These are phyloP conservation scores for Xylona heveae DNA, from an alignment of 495 filamentous ascomycete species.

Conservation along the genomic window DNA sequence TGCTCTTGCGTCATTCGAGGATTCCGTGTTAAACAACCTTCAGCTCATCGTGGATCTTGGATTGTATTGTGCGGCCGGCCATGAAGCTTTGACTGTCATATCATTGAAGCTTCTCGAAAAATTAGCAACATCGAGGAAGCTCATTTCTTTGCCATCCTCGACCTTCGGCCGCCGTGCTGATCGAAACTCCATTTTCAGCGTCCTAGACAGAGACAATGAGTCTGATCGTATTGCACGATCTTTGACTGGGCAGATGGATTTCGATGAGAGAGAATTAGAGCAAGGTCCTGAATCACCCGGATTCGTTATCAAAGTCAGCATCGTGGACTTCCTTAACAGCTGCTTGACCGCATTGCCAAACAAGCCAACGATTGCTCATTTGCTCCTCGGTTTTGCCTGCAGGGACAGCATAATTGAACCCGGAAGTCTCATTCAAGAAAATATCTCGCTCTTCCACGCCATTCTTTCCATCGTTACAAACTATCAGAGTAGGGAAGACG, in stretches of 20 bases:
- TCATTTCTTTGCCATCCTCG: constrained; percentile 20
- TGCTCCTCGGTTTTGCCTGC: constrained; percentile 73
- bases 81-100: constrained; percentile 49
- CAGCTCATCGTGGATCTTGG: constrained; percentile 55
- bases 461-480: constrained; percentile 44
- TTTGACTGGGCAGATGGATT: constrained; percentile 40
- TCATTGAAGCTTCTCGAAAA: constrained; percentile 68
- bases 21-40: constrained; percentile 67
- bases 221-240: constrained; percentile 44
- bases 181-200: constrained; percentile 60
- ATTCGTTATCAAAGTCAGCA: constrained; percentile 54
- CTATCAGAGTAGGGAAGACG: constrained; percentile 37
- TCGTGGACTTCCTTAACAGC: constrained; percentile 64
- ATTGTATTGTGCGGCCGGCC: constrained; percentile 60
- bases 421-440: constrained; percentile 39
- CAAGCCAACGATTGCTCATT: constrained; percentile 65
- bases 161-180: constrained; percentile 19
- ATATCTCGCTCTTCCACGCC: constrained; percentile 61
- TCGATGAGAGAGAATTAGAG: constrained; percentile 37
- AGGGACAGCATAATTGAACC: constrained; percentile 39
- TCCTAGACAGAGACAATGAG: constrained; percentile 49
- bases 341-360: constrained; percentile 49
- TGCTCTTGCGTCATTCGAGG: constrained; percentile 69
- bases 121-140: constrained; percentile 58
- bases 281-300: constrained; percentile 37